Evolutionary conservation across 2,329 filamentous ascomycete species (phyloP), one percentile per base, ranked within the genome.

Genomic region (Colletotrichum ledebouriae): DNA sequence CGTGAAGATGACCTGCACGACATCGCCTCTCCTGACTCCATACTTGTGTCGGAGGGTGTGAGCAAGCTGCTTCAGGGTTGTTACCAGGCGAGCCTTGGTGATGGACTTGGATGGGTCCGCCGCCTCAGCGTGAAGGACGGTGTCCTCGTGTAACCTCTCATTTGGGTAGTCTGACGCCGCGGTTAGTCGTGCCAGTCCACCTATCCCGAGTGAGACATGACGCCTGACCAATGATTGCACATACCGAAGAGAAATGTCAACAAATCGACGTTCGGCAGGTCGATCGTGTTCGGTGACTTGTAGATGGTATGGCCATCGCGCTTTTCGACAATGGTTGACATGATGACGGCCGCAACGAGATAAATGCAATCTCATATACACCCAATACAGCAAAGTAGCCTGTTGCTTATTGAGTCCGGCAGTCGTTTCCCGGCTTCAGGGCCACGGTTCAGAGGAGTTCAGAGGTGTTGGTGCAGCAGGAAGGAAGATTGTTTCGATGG

Each of bases 111-210:
- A 78, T 0, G 88, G 86, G 57, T 89, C 79, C 6, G 82, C 81
- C 0, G 89, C 88, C 71, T 89, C 87, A 49, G 83, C 80, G 73
- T 90, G 87, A 4, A 91, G 76, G 2, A 85, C 72, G 0, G 84
- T 86, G 59, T 87, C 80, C 52, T 87, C 83, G 22, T 81, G 73
- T 12, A 70, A 47, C 12, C 56, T 60, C 17, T 70, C 55, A 17
- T 59, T 70, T 11, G 42, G 49, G 10, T 17, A 56, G 25, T 65
- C 47, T 68, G 46, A n/a, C 12, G 3, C 1, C 7, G 6, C 20
- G 22, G 20, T 55, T 29, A 56, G 41, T 12, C 12, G 17, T 7
- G 15, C 17, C 4, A 11, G n/a, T 25, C 17, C 7, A 22, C n/a
- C 17, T 12, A 6, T 12, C 13, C 25, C 20, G 7, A 34, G 4